A percentile compares a stretch with the other conserved stretches of the same genome.
Evolutionary conservation across 1,139 yeast genomes (phyloP).

Genomic region (Eremothecium coryli): DNA sequence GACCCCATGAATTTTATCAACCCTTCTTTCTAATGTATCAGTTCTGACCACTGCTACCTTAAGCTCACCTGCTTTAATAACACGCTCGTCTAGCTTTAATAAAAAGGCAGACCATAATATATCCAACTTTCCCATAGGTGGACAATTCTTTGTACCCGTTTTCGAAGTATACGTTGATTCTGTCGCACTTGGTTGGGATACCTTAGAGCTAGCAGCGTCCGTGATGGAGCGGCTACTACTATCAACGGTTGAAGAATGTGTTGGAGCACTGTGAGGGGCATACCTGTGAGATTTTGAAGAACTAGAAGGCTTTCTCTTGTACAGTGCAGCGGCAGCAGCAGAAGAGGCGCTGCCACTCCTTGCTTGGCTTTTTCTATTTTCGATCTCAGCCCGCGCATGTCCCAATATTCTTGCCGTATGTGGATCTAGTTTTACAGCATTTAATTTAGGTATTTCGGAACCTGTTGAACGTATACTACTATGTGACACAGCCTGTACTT

Average conservation of each 20-base stretch:
- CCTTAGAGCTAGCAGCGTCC: no score
- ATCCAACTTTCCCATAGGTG: conserved; percentile 53
- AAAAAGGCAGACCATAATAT: conserved; percentile 59
- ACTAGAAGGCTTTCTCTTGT: conserved; percentile 1
- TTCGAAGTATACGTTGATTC: conserved; percentile 5
- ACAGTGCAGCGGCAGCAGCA: conserved; percentile 31
- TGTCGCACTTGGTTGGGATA: conserved; percentile 10
- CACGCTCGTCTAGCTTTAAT: conserved; percentile 57
- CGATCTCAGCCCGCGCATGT: conserved; percentile 21
- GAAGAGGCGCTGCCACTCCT: conserved; percentile 29
- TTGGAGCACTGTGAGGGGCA: conserved; percentile 4
- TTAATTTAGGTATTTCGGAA: conserved; percentile 6
- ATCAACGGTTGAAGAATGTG: background rate
- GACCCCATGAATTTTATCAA: conserved; percentile 42
- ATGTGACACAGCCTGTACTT: conserved; percentile 26
- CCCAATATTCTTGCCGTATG: conserved; percentile 28
- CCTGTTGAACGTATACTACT: conserved; percentile 15
- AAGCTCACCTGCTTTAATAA: conserved; percentile 53
- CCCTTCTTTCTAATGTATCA: conserved; percentile 41
- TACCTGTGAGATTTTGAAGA: conserved; percentile 12
- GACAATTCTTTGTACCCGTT: background rate
- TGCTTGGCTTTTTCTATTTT: conserved; percentile 16
- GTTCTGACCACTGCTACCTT: conserved; percentile 34
- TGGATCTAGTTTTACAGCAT: conserved; percentile 15
- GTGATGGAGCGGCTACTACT: background rate